phyloP scores from a whole-genome alignment of 164 flowering plant genomes.

The Liriodendron chinense region DNA sequence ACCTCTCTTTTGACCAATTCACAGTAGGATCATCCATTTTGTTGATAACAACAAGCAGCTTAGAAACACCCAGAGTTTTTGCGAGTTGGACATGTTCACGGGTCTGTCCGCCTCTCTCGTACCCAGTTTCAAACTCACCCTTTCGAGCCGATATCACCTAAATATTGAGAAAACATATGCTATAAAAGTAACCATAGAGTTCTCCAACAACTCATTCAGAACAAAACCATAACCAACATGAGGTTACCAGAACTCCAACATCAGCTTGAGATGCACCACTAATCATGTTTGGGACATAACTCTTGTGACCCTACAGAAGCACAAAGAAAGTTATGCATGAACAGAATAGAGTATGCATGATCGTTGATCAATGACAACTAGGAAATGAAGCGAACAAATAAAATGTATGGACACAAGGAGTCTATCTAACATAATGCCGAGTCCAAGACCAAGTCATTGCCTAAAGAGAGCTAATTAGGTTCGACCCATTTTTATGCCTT shows the following conservation, averaged over 20 bases:
- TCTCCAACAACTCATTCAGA: neutral
- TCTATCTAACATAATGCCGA: too few species aligned
- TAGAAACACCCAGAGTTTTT: slow-evolving; percentile 94
- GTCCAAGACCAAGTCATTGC: too few species aligned
- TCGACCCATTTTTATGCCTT: too few species aligned
- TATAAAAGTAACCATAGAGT: neutral
- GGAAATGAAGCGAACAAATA: neutral
- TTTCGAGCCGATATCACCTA: slow-evolving; percentile 98
- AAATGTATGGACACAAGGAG: too few species aligned
- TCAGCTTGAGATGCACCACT: slow-evolving; percentile 99
- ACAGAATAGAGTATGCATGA: neutral
- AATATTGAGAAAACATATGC: neutral
- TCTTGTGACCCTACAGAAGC: slow-evolving; percentile 85
- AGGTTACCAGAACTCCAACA: slow-evolving; percentile 81
- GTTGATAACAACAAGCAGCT: slow-evolving; percentile 88
- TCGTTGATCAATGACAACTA: neutral
- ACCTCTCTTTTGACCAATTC: slow-evolving; percentile 93
- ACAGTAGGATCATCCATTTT: slow-evolving; percentile 99
- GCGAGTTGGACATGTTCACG: slow-evolving; percentile 99
- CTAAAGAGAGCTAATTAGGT: too few species aligned
- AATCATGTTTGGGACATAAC: slow-evolving; percentile 99
- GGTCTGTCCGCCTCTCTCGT: slow-evolving; percentile 98
- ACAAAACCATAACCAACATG: neutral
- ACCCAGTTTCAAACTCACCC: slow-evolving; percentile 99
- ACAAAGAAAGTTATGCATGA: slow-evolving; percentile 4